Percentiles rank a stretch among this genome's conserved stretches.
phyloP scores from a whole-genome alignment of 495 filamentous ascomycete species.

The Recurvomyces mirabilis region DNA sequence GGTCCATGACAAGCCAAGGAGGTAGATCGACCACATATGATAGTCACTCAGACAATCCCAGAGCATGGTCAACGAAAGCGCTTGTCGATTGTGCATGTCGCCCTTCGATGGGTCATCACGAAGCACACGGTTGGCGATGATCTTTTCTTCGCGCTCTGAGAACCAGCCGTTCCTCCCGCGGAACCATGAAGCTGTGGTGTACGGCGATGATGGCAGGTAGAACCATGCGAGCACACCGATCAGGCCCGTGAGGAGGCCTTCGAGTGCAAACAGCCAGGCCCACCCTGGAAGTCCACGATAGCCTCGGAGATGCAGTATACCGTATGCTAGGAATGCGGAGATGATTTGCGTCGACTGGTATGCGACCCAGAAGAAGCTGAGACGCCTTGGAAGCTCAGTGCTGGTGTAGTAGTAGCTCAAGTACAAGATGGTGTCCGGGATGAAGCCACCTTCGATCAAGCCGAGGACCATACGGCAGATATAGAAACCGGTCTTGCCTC shows the following conservation, averaged over 20 bases:
- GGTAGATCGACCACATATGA: constrained; percentile 50
- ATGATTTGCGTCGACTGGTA: constrained; percentile 49
- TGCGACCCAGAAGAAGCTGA: constrained; percentile 43
- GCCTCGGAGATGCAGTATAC: constrained; percentile 40
- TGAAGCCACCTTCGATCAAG: constrained; percentile 35
- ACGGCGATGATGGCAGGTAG: constrained; percentile 39
- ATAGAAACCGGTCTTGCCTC: constrained; percentile 41
- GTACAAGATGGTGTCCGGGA: constrained; percentile 37
- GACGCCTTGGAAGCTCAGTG: constrained; percentile 39
- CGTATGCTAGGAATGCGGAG: constrained; percentile 39
- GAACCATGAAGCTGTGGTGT: constrained; percentile 44
- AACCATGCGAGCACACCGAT: constrained; percentile 43
- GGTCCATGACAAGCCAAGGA: constrained; percentile 35
- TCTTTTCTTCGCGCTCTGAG: constrained; percentile 45
- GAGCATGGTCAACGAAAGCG: constrained; percentile 36
- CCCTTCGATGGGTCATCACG: constrained; percentile 56
- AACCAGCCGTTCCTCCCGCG: constrained; percentile 51
- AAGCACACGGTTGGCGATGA: constrained; percentile 51
- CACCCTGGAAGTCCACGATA: constrained; percentile 42
- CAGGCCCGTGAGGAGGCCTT: constrained; percentile 42
- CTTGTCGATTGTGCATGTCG: constrained; percentile 51
- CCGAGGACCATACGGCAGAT: constrained; percentile 37
- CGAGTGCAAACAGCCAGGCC: constrained; percentile 43
- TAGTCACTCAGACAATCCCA: constrained; percentile 42
- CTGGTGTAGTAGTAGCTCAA: constrained; percentile 44